Evolutionary conservation across 768 basidiomycete genomes (phyloP).

Genomic region (Exsudoporus frostii): DNA sequence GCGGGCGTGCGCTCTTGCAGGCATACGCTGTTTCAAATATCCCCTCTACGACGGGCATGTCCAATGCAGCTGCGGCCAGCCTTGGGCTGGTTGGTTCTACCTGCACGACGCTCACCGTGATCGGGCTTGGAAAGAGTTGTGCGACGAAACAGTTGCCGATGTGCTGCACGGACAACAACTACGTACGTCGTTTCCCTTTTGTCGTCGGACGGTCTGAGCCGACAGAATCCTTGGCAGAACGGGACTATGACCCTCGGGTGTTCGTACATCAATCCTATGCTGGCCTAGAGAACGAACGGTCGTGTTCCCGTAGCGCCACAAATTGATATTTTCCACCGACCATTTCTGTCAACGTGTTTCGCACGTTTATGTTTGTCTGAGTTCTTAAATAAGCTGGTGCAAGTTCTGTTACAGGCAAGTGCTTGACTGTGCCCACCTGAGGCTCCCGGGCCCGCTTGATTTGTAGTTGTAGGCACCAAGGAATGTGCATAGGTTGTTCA

Average conservation of each 20-base stretch:
- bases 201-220: neutral
- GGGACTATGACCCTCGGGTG: constrained; percentile 14
- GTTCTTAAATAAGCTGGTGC: neutral
- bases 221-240: constrained; percentile 2
- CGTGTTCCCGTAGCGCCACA: neutral
- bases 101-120: constrained; percentile 12
- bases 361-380: neutral
- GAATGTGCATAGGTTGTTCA: neutral
- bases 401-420: neutral
- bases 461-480: neutral
- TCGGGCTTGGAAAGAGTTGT: constrained; percentile 8
- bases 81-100: constrained; percentile 12
- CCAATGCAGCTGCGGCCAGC: constrained; percentile 3
- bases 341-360: neutral
- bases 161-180: constrained; percentile 15
- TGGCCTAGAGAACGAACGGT: neutral
- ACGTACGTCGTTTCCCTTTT: constrained; percentile 1
- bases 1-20: neutral
- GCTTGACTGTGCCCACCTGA: too few species aligned
- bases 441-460: too few species aligned
- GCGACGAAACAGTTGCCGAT: constrained; percentile 9
- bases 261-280: constrained; percentile 2
- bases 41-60: constrained; percentile 5
- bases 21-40: constrained; percentile 5
- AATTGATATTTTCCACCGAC: neutral